Conservation (phyloP, 2,329 filamentous ascomycete species). For the Dothistroma septosporum region DNA sequence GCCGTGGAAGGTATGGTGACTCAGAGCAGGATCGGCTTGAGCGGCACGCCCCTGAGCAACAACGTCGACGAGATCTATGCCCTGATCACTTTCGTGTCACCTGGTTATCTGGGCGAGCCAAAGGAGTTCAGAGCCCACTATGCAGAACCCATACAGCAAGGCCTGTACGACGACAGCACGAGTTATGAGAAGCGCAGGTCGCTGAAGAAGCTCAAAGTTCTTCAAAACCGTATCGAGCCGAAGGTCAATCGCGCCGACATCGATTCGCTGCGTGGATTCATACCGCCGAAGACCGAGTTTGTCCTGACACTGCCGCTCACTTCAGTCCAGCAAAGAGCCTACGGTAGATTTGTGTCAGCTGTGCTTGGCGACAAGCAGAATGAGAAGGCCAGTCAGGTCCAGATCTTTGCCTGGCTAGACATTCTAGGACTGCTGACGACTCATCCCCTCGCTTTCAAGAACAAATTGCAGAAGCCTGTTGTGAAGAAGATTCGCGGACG, state of each 20-base stretch:
- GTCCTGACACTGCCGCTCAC: constrained; percentile 71
- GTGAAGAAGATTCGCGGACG: constrained; percentile 4
- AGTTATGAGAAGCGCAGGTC: constrained; percentile 53
- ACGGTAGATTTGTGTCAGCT: constrained; percentile 51
- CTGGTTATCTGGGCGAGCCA: constrained; percentile 67
- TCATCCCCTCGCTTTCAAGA: constrained; percentile 53
- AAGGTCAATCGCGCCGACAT: constrained; percentile 76
- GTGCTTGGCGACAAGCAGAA: constrained; percentile 35
- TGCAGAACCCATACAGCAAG: constrained; percentile 66
- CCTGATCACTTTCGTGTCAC: constrained; percentile 86
- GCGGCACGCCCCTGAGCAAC: constrained; percentile 81
- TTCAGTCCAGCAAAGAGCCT: constrained; percentile 59
- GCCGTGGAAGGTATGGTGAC: constrained; percentile 61
- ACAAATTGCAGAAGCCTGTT: constrained; percentile 45
- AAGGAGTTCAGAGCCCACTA: constrained; percentile 68
- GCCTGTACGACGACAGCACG: constrained; percentile 64
- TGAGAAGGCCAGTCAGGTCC: constrained; percentile 39
- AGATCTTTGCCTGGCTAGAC: constrained; percentile 54
- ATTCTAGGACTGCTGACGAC: constrained; percentile 54
- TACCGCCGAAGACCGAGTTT: constrained; percentile 77
- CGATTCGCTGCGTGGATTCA: constrained; percentile 58
- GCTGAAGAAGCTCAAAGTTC: constrained; percentile 62
- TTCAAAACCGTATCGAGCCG: constrained; percentile 68
- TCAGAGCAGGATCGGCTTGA: constrained; percentile 72
- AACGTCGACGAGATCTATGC: constrained; percentile 77